Percentiles rank a stretch among this genome's conserved stretches.
Conservation (phyloP, 2,329 filamentous ascomycete species). For the Penicillium sp. region DNA sequence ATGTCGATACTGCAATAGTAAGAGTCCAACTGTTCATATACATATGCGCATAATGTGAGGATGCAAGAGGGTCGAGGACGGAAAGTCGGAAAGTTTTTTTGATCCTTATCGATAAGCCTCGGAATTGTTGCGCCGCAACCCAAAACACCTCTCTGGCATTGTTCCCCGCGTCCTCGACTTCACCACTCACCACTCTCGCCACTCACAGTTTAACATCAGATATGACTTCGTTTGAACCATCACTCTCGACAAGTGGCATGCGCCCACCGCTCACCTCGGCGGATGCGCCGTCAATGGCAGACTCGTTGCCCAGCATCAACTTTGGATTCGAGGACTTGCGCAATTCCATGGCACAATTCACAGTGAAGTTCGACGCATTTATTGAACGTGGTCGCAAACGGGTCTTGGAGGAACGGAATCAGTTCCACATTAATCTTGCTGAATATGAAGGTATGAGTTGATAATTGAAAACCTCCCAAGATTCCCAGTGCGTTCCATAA, state of each 20-base stretch:
- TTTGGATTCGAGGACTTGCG: conserved; percentile 96
- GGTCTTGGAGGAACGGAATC: conserved; percentile 87
- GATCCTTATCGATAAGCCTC: conserved; percentile 25
- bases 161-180: conserved; percentile 3
- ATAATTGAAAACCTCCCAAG: too few relatives aligned
- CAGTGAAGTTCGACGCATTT: conserved; percentile 83
- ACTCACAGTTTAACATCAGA: not conserved
- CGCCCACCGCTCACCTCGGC: conserved; percentile 51
- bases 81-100: conserved; percentile 13
- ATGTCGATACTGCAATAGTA: conserved; percentile 26
- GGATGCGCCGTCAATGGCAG: conserved; percentile 59
- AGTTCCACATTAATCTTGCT: conserved; percentile 84
- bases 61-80: not conserved
- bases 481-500: not conserved
- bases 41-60: conserved; percentile 1
- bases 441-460: conserved; percentile 74
- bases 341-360: conserved; percentile 93
- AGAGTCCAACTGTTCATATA: not conserved
- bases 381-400: conserved; percentile 88
- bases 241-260: conserved; percentile 54
- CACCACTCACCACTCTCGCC: not conserved
- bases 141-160: conserved; percentile 10
- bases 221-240: conserved; percentile 55
- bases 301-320: conserved; percentile 78
- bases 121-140: conserved; percentile 32